Conservation (phyloP, 768 basidiomycete species). For the Fibroporia radiculosa region DNA sequence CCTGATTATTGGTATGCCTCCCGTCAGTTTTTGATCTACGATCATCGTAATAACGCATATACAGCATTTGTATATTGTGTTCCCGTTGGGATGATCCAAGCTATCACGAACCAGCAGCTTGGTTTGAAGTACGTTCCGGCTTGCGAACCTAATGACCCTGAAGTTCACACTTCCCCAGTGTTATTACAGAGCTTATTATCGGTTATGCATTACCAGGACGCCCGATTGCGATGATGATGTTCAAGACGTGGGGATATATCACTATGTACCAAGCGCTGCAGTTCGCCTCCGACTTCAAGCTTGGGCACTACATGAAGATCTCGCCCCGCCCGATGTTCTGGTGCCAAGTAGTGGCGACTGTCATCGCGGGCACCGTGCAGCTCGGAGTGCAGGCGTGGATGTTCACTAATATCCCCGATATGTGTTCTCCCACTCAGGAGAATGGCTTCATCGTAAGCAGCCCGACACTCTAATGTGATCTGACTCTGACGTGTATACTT, state of each 20-base stretch:
- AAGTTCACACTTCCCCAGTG: constrained; percentile 27
- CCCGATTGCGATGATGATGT: constrained; percentile 75
- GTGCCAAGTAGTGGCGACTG: constrained; percentile 52
- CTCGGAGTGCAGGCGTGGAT: constrained; percentile 57
- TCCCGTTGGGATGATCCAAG: constrained; percentile 77
- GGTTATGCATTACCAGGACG: constrained; percentile 54
- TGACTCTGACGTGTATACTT: not conserved
- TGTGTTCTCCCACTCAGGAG: constrained; percentile 47
- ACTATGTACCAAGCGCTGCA: constrained; percentile 59
- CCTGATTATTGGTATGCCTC: constrained; percentile 27
- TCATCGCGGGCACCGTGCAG: constrained; percentile 58
- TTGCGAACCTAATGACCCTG: too few species aligned
- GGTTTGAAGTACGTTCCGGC: constrained; percentile 38
- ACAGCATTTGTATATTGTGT: constrained; percentile 56
- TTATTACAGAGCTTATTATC: constrained; percentile 68
- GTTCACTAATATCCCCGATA: constrained; percentile 57
- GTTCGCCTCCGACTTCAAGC: constrained; percentile 69
- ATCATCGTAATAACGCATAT: not conserved
- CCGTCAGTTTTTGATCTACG: not conserved
- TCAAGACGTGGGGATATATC: constrained; percentile 65
- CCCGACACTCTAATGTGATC: not conserved
- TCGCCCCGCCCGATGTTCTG: constrained; percentile 35
- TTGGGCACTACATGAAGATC: constrained; percentile 69
- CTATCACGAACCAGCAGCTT: constrained; percentile 74
- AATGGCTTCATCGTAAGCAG: constrained; percentile 47